Evolutionary conservation across 345 rosid species (phyloP).

Genomic region (Balakata baccata): DNA sequence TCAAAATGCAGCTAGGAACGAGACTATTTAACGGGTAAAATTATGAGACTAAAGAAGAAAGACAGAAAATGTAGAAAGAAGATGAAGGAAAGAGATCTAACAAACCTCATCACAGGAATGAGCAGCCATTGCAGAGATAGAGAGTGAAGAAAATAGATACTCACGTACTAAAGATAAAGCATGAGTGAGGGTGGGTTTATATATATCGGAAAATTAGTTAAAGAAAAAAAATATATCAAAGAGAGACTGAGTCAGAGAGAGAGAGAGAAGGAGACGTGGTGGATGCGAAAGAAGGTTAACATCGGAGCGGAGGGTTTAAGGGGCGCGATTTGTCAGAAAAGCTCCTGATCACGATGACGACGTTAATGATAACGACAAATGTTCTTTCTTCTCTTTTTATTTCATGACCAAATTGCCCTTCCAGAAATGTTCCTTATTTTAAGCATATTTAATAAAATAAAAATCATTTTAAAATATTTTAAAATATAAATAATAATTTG

Average conservation of each 20-base stretch:
- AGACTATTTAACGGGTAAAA: too few species aligned
- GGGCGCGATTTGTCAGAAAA: constrained; percentile 40
- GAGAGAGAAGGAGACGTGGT: background rate
- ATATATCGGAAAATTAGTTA: background rate
- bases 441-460: too few species aligned
- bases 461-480: too few species aligned
- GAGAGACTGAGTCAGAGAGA: background rate
- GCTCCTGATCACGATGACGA: constrained; percentile 26
- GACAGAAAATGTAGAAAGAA: background rate
- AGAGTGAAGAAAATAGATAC: background rate
- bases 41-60: background rate
- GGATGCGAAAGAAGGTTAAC: background rate
- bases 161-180: background rate
- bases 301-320: constrained; percentile 13
- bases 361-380: constrained; percentile 29
- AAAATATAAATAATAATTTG: too few species aligned
- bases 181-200: background rate
- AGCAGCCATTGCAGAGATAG: constrained; percentile 25
- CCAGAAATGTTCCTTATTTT: too few species aligned
- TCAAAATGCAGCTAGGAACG: background rate
- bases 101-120: constrained; percentile 21
- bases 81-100: background rate
- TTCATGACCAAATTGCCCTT: constrained; percentile 23
- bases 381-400: background rate
- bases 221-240: background rate